phyloP scores from a whole-genome alignment of 2,329 filamentous ascomycete species.

The Alternaria consortialis region DNA sequence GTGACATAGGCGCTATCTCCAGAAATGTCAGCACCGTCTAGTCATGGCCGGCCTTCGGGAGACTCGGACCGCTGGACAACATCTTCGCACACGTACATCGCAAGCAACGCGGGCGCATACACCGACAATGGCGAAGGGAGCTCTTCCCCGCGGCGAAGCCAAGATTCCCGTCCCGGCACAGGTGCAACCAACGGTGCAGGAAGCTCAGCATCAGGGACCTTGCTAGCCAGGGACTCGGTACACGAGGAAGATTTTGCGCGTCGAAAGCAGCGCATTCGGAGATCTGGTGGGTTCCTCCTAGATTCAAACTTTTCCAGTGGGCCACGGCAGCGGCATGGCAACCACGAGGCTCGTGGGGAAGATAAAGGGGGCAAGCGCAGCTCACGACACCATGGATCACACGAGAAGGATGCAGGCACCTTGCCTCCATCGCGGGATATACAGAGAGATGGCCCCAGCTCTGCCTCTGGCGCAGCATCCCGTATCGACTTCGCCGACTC shows the following conservation, averaged over 20 bases:
- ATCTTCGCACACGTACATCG: slow-evolving; percentile 47
- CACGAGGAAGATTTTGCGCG: slow-evolving; percentile 45
- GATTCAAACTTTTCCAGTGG: slow-evolving; percentile 51
- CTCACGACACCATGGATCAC: slow-evolving; percentile 38
- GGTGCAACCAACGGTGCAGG: slow-evolving; percentile 14
- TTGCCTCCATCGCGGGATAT: slow-evolving; percentile 34
- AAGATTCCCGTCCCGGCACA: slow-evolving; percentile 24
- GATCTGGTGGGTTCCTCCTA: slow-evolving; percentile 57
- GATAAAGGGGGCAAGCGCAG: slow-evolving; percentile 53
- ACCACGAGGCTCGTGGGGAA: slow-evolving; percentile 34
- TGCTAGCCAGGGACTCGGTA: slow-evolving; percentile 34
- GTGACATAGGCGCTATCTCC: slow-evolving; percentile 31
- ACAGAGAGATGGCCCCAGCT: slow-evolving; percentile 18
- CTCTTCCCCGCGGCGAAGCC: slow-evolving; percentile 35
- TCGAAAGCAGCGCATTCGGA: slow-evolving; percentile 40
- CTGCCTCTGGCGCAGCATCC: slow-evolving; percentile 4
- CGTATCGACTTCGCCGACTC: slow-evolving; percentile 15
- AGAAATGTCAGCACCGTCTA: slow-evolving; percentile 46
- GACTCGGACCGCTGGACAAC: slow-evolving; percentile 44
- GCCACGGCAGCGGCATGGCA: slow-evolving; percentile 38
- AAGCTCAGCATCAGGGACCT: slow-evolving; percentile 20
- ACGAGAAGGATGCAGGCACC: slow-evolving; percentile 38
- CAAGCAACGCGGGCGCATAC: slow-evolving; percentile 34
- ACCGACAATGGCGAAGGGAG: slow-evolving; percentile 41
- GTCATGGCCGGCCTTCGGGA: slow-evolving; percentile 44